Conservation (phyloP, 1,139 yeast genomes). For the Diutina neorugosa region DNA sequence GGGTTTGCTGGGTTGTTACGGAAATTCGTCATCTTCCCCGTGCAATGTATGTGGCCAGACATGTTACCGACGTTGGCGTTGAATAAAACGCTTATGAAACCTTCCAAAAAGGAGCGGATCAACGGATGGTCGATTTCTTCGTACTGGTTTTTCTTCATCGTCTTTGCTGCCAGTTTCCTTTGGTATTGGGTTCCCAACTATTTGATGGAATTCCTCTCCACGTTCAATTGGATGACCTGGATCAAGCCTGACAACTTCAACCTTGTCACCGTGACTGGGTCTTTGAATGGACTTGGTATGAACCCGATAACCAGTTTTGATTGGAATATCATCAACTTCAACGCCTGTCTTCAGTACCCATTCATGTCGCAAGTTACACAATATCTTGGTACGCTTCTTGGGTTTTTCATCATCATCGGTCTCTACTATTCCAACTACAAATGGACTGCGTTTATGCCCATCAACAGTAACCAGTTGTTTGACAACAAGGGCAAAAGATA, state of each 20-base stretch:
- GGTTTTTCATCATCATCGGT: slow-evolving; percentile 28
- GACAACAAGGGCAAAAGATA: slow-evolving; percentile 36
- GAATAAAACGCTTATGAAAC: slow-evolving; percentile 36
- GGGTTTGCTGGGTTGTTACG: slow-evolving; percentile 17
- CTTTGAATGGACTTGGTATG: slow-evolving; percentile 37
- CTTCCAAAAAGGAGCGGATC: slow-evolving; percentile 26
- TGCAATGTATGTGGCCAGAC: slow-evolving; percentile 46
- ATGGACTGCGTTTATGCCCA: slow-evolving; percentile 43
- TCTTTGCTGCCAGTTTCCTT: slow-evolving; percentile 23
- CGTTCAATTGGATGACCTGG: slow-evolving; percentile 58
- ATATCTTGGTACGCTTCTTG: slow-evolving; percentile 30
- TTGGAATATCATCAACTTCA: slow-evolving; percentile 28
- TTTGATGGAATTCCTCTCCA: slow-evolving; percentile 35
- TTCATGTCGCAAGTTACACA: slow-evolving; percentile 20
- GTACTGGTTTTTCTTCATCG: slow-evolving; percentile 31
- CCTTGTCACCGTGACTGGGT: slow-evolving; percentile 44
- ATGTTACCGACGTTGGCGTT: slow-evolving; percentile 42
- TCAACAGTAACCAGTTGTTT: slow-evolving; percentile 35
- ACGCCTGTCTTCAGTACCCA: slow-evolving; percentile 17
- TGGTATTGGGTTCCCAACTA: slow-evolving; percentile 50
- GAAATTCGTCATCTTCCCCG: slow-evolving; percentile 42
- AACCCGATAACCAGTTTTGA: slow-evolving; percentile 45
- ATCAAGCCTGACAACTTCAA: slow-evolving; percentile 41
- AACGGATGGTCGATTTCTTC: slow-evolving; percentile 43
- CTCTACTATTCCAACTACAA: slow-evolving; percentile 39